phyloP scores from a whole-genome alignment of 202 grass and related monocot genomes.

The Hordeum pubiflorum region DNA sequence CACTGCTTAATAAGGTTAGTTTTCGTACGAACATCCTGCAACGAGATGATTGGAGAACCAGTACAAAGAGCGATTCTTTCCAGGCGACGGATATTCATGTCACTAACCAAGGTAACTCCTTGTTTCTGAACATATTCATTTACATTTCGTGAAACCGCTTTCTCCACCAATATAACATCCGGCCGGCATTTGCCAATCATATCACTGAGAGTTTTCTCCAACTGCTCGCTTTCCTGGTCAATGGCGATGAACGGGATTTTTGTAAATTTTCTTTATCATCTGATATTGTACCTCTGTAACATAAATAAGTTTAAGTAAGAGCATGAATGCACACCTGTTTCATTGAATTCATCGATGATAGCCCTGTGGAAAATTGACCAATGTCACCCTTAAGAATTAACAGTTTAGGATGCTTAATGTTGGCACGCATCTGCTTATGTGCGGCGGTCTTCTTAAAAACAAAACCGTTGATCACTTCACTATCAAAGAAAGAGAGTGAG shows the following conservation, averaged over 20 bases:
- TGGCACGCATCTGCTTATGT: constrained; percentile 84
- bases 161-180: constrained; percentile 87
- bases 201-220: constrained; percentile 61
- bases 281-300: background rate
- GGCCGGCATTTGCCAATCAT: constrained; percentile 53
- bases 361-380: constrained; percentile 48
- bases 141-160: constrained; percentile 67
- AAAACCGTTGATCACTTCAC: constrained; percentile 89
- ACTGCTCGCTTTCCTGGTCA: constrained; percentile 62
- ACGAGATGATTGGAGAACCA: constrained; percentile 65
- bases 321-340: constrained; percentile 50
- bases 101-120: constrained; percentile 70
- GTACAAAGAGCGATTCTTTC: constrained; percentile 83
- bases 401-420: constrained; percentile 64
- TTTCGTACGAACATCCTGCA: constrained; percentile 50
- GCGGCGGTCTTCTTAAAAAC: constrained; percentile 93
- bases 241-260: constrained; percentile 13
- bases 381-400: constrained; percentile 68
- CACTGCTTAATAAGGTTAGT: constrained; percentile 54
- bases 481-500: constrained; percentile 46
- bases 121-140: constrained; percentile 70
- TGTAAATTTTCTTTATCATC: constrained; percentile 18
- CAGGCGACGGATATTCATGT: constrained; percentile 74
- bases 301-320: constrained; percentile 6
- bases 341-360: constrained; percentile 85